Percentiles rank a stretch among this genome's conserved stretches.
These are phyloP conservation scores for Rhizodiscina lignyota DNA, from an alignment of 495 filamentous ascomycete genomes.

Conservation along the genomic window DNA sequence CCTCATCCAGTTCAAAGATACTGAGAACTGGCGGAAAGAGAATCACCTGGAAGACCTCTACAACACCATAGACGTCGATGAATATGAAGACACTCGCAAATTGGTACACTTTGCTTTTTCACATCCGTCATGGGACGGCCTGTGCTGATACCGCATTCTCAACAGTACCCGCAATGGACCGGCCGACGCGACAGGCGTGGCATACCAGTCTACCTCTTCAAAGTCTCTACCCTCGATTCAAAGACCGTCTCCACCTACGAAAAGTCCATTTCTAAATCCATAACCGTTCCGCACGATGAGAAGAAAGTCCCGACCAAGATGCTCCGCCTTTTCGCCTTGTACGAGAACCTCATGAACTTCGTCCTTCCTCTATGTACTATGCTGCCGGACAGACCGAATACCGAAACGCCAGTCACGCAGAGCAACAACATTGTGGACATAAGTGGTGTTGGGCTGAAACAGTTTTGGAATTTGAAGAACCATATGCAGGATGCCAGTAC, in stretches of 20 bases:
- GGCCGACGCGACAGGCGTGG: constrained; percentile 74
- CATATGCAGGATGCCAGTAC: constrained; percentile 84
- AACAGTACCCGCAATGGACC: constrained; percentile 83
- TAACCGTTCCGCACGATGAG: constrained; percentile 24
- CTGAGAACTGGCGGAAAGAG: constrained; percentile 70
- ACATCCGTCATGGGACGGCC: constrained; percentile 1
- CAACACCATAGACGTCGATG: constrained; percentile 43
- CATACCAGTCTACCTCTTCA: constrained; percentile 78
- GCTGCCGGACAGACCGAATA: constrained; percentile 47
- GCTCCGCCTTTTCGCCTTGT: constrained; percentile 68
- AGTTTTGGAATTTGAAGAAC: constrained; percentile 81
- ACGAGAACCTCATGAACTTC: constrained; percentile 80
- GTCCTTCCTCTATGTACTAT: constrained; percentile 67
- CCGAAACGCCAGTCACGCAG: constrained; percentile 65
- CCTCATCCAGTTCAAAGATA: constrained; percentile 71
- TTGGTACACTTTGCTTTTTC: constrained; percentile 36
- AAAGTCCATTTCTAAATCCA: constrained; percentile 33
- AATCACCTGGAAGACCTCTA: constrained; percentile 35
- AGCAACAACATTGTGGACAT: constrained; percentile 85
- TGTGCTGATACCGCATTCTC: constrained; percentile 5
- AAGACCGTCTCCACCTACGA: constrained; percentile 70
- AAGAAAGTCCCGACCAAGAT: constrained; percentile 34
- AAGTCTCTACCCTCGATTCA: constrained; percentile 63
- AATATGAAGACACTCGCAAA: constrained; percentile 60
- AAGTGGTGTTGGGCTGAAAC: constrained; percentile 63